Evolutionary conservation across 306 rosid genomes (phyloP).

Genomic region (Rosa chinensis): DNA sequence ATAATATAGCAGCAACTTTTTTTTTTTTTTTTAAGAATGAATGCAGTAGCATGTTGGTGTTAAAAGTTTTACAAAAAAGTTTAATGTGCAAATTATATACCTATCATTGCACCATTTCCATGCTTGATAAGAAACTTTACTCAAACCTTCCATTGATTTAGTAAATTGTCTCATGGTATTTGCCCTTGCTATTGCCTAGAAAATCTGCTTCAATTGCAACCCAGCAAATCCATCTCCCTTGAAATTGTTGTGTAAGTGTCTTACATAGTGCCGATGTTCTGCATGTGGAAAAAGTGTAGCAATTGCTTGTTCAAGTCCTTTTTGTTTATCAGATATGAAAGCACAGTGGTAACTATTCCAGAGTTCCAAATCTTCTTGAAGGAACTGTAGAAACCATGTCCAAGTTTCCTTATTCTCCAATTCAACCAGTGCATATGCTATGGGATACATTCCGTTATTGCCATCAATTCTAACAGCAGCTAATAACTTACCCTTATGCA

Average conservation of each 20-base stretch:
- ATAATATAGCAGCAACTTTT: no score
- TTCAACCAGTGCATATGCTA: not conserved
- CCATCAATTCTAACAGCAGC: not conserved
- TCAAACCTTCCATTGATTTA: not conserved
- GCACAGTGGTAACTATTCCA: no score
- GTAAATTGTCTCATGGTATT: not conserved
- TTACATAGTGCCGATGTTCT: not conserved
- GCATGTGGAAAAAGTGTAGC: not conserved
- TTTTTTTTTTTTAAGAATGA: no score
- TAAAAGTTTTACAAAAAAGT: no score
- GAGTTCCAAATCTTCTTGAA: not conserved
- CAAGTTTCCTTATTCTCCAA: not conserved
- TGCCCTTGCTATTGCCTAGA: no score
- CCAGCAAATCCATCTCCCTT: not conserved
- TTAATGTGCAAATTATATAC: no score
- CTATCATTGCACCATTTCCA: not conserved
- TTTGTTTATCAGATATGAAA: not conserved
- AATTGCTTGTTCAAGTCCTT: not conserved
- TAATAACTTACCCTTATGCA: not conserved
- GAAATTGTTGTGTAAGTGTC: not conserved
- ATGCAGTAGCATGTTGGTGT: no score
- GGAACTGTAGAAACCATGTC: not conserved
- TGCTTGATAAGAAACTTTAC: not conserved
- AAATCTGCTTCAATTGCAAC: no score
- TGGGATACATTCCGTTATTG: not conserved